A percentile compares a stretch with the other conserved stretches of the same genome.
Conservation (phyloP, 1,284 basidiomycete genomes). For the Malassezia cuniculi region DNA sequence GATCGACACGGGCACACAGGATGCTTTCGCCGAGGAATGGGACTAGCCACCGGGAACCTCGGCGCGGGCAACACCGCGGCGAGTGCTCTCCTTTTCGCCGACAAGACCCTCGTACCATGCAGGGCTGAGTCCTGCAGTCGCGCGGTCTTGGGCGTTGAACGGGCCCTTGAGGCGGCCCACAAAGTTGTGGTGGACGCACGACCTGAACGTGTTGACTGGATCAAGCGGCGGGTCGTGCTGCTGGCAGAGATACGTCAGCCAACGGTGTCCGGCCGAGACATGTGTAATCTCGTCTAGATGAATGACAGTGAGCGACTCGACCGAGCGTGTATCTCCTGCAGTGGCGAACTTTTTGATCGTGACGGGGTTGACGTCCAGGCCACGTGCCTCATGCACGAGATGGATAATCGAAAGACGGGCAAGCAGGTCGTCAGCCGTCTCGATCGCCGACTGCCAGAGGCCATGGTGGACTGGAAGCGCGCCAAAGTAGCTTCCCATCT, state of each 20-base stretch:
- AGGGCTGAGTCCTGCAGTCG: constrained; percentile 51
- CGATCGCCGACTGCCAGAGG: constrained; percentile 67
- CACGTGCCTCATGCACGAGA: constrained; percentile 74
- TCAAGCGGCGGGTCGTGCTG: constrained; percentile 54
- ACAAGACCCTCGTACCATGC: constrained; percentile 51
- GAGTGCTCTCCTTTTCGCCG: constrained; percentile 49
- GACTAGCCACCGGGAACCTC: constrained; percentile 23
- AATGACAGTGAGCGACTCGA: constrained; percentile 46
- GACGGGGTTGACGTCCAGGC: constrained; percentile 63
- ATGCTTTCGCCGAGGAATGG: background rate
- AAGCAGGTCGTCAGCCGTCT: constrained; percentile 60
- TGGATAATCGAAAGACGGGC: constrained; percentile 74
- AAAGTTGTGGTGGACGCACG: constrained; percentile 63
- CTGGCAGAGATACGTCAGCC: constrained; percentile 65
- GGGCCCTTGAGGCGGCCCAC: constrained; percentile 69
- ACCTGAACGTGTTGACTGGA: constrained; percentile 60
- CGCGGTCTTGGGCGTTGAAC: constrained; percentile 64
- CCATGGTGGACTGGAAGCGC: constrained; percentile 46
- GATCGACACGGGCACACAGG: background rate
- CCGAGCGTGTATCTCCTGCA: constrained; percentile 59
- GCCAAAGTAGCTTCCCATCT: constrained; percentile 63
- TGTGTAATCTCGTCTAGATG: constrained; percentile 66
- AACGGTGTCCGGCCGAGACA: constrained; percentile 64
- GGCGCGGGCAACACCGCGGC: constrained; percentile 18
- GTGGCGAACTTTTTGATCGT: constrained; percentile 66